Evolutionary conservation across 768 basidiomycete genomes (phyloP).

Genomic region (Lyophyllum atratum): DNA sequence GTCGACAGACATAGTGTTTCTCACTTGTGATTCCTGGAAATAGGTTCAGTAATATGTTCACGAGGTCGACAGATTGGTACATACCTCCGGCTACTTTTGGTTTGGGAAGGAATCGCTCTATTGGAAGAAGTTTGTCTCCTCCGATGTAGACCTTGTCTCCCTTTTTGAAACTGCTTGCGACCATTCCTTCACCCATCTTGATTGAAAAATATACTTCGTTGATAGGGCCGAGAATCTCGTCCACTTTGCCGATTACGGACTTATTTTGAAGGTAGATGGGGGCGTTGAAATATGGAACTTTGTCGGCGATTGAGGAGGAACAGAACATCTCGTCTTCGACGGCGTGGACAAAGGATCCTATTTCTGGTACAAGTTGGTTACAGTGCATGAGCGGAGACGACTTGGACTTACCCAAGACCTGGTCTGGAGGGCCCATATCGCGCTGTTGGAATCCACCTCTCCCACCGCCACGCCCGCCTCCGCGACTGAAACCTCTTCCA

Average conservation of each 20-base stretch:
- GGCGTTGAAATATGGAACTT: constrained; percentile 98
- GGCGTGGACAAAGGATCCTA: constrained; percentile 90
- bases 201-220: constrained; percentile 98
- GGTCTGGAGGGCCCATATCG: constrained; percentile 78
- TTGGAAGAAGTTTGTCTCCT: constrained; percentile 94
- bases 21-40: constrained; percentile 51
- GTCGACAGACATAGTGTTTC: constrained; percentile 18
- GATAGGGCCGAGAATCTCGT: constrained; percentile 99
- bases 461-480: constrained; percentile 66
- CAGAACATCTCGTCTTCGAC: constrained; percentile 99
- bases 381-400: background rate
- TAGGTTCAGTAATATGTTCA: constrained; percentile 3
- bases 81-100: constrained; percentile 79
- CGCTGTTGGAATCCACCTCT: constrained; percentile 73
- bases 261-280: constrained; percentile 98
- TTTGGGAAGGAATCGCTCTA: constrained; percentile 96
- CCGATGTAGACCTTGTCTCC: constrained; percentile 98
- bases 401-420: constrained; percentile 63
- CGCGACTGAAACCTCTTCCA: constrained; percentile 53
- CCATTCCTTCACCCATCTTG: constrained; percentile 96
- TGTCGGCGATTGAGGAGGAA: constrained; percentile 78
- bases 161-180: constrained; percentile 93
- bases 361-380: constrained; percentile 54
- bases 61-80: constrained; percentile 21
- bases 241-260: constrained; percentile 93